These are phyloP conservation scores for Umbelopsis vinacea DNA, from an alignment of 192 early-diverging fungal species.

Conservation along the genomic window DNA sequence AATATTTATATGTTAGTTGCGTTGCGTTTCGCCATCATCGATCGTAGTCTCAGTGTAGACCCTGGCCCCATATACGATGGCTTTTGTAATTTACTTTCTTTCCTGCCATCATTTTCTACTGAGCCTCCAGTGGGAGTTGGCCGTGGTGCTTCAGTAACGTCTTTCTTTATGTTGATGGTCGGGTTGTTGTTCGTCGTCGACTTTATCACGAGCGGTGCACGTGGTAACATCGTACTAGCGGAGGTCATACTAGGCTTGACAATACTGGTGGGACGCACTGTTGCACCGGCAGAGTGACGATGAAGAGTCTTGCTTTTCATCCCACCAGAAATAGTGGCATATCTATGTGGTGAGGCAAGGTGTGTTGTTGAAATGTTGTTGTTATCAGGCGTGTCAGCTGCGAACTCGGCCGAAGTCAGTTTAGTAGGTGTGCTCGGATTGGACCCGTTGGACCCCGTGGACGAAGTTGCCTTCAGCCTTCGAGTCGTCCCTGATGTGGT, in stretches of 20 bases:
- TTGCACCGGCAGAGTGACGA: constrained; percentile 8
- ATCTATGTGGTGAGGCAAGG: neutral
- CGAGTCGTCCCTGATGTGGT: constrained; percentile 14
- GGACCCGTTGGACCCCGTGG: constrained; percentile 23
- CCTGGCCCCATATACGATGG: constrained; percentile 33
- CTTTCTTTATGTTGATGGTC: neutral
- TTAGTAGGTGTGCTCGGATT: constrained; percentile 21
- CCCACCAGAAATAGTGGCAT: constrained; percentile 11
- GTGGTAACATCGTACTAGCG: constrained; percentile 21
- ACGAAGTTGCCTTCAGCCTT: constrained; percentile 15
- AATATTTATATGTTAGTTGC: constrained; percentile 4
- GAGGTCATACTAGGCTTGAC: neutral
- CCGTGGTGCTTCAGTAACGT: neutral
- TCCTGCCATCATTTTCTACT: constrained; percentile 13
- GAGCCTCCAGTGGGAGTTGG: neutral
- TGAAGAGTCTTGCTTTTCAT: neutral
- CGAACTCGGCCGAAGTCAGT: neutral
- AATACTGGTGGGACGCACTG: neutral
- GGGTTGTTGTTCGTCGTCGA: neutral
- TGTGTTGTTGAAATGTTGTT: neutral
- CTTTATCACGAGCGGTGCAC: constrained; percentile 15
- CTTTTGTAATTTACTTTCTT: constrained; percentile 23
- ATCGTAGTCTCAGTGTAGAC: constrained; percentile 37
- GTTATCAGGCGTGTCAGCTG: constrained; percentile 5
- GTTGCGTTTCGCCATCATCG: constrained; percentile 39